A percentile compares a stretch with the other conserved stretches of the same genome.
phyloP scores from a whole-genome alignment of 345 rosid genomes.

The Nasturtium officinale region DNA sequence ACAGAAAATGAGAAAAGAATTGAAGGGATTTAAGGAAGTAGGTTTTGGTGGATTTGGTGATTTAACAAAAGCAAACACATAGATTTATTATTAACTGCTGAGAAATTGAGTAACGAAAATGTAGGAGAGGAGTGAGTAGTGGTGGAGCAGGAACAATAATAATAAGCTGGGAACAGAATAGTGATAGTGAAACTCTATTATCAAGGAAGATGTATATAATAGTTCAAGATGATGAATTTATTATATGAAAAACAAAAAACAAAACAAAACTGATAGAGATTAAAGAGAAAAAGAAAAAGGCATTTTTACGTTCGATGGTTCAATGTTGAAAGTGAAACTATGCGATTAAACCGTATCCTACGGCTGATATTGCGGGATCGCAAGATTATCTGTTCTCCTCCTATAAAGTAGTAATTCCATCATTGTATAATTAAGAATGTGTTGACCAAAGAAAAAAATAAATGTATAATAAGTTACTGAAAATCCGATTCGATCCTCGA shows the following conservation, averaged over 20 bases:
- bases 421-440: background rate
- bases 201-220: constrained; percentile 4
- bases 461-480: background rate
- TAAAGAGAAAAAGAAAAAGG: background rate
- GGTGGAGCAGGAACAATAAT: constrained; percentile 35
- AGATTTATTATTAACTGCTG: background rate
- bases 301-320: background rate
- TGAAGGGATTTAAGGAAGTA: constrained; percentile 21
- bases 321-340: constrained; percentile 36
- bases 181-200: background rate
- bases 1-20: background rate
- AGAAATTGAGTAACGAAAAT: constrained; percentile 5
- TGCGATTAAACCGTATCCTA: constrained; percentile 32
- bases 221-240: constrained; percentile 3
- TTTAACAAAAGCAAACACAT: background rate
- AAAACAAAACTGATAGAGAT: background rate
- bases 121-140: constrained; percentile 35
- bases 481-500: background rate
- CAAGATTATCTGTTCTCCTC: background rate
- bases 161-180: constrained; percentile 3
- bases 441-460: background rate
- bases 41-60: constrained; percentile 40
- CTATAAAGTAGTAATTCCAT: background rate
- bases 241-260: background rate
- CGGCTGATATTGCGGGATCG: constrained; percentile 24